A percentile compares a stretch with the other conserved stretches of the same genome.
Evolutionary conservation across 805 yeast species (phyloP).

Genomic region (Saccharomycopsis olivae): DNA sequence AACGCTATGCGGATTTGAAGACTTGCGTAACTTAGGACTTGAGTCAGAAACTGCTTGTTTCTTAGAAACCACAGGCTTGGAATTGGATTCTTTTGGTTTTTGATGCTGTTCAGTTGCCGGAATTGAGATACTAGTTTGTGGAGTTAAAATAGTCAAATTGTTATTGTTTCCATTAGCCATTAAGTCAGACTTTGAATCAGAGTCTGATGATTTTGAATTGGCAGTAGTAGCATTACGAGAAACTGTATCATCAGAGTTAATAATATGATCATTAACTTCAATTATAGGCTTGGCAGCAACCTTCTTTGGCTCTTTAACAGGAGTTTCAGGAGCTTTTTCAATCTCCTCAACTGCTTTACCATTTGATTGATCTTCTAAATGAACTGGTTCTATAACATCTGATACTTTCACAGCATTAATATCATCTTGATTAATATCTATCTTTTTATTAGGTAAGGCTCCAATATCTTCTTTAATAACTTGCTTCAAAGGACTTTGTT

Average conservation of each 20-base stretch:
- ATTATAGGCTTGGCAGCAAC: too few species aligned
- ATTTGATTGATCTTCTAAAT: too few species aligned
- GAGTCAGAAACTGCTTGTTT: background rate
- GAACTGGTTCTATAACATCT: background rate
- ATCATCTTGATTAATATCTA: background rate
- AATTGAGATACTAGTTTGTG: constrained; percentile 1
- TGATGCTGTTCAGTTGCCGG: background rate
- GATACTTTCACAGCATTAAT: background rate
- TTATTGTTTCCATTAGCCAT: constrained; percentile 1
- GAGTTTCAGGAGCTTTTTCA: background rate
- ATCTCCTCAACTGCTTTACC: too few species aligned
- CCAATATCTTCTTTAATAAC: background rate
- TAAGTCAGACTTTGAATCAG: constrained; percentile 3
- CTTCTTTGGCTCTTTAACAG: background rate
- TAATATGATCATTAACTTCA: background rate
- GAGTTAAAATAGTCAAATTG: background rate
- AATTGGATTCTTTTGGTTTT: background rate
- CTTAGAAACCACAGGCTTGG: background rate
- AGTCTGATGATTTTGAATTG: background rate
- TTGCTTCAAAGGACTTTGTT: constrained; percentile 1
- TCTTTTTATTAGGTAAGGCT: background rate
- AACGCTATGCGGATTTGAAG: background rate
- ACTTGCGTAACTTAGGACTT: background rate
- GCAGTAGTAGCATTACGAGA: background rate
- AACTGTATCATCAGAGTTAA: background rate